Conservation (phyloP, 805 yeast species). For the Candida glaebosa region DNA sequence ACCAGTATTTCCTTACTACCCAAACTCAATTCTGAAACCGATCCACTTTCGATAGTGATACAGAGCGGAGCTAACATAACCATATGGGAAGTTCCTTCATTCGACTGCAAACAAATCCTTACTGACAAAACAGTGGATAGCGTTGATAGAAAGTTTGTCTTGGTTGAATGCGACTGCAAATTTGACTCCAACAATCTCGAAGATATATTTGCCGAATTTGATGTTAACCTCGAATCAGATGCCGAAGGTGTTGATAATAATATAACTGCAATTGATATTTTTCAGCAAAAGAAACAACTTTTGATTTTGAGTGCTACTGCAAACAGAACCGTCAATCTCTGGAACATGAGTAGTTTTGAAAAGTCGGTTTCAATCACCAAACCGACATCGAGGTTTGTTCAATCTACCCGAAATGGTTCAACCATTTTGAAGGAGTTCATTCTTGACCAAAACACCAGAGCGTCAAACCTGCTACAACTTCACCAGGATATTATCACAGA, state of each 20-base stretch:
- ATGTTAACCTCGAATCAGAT: constrained; percentile 20
- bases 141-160: constrained; percentile 19
- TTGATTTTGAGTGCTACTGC: constrained; percentile 1
- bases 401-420: constrained; percentile 1
- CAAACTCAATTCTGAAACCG: neutral
- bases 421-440: constrained; percentile 2
- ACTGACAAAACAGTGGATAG: constrained; percentile 18
- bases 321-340: constrained; percentile 1
- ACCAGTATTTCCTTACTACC: constrained; percentile 1
- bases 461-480: neutral
- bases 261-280: neutral
- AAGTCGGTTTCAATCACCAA: constrained; percentile 1
- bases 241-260: constrained; percentile 1
- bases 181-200: constrained; percentile 13
- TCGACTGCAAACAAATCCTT: constrained; percentile 47
- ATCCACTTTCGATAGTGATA: constrained; percentile 1
- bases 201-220: constrained; percentile 15
- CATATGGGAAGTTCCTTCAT: constrained; percentile 71
- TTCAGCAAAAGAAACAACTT: neutral
- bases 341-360: constrained; percentile 18
- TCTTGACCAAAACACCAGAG: neutral
- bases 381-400: constrained; percentile 1
- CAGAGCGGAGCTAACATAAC: constrained; percentile 56
- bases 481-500: constrained; percentile 20
- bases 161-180: constrained; percentile 19